Evolutionary conservation across 345 rosid species (phyloP).

Genomic region (Dipteronia sinensis): DNA sequence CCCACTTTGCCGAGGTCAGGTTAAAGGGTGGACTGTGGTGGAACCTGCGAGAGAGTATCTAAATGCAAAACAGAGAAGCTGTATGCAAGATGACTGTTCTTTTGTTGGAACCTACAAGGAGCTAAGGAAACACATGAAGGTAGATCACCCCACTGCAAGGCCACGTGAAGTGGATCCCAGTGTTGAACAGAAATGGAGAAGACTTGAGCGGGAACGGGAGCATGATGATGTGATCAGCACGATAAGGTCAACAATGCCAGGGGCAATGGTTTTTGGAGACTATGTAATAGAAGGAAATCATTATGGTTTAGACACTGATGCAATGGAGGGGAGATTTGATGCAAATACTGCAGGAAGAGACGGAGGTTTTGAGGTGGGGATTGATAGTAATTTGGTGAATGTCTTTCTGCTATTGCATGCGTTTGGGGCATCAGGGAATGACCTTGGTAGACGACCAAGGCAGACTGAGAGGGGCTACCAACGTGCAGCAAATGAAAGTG

Average conservation of each 20-base stretch:
- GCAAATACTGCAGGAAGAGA: constrained; percentile 37
- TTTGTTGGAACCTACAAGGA: constrained; percentile 80
- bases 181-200: constrained; percentile 86
- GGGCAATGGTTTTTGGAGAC: constrained; percentile 84
- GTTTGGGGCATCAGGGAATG: constrained; percentile 65
- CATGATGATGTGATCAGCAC: constrained; percentile 75
- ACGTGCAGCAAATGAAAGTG: constrained; percentile 36
- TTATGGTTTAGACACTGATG: constrained; percentile 52
- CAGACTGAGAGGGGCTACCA: constrained; percentile 36
- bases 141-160: constrained; percentile 70
- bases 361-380: constrained; percentile 47
- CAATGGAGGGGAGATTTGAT: constrained; percentile 38
- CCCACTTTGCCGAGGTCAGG: constrained; percentile 96
- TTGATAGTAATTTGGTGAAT: constrained; percentile 64
- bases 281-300: constrained; percentile 73
- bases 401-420: constrained; percentile 76
- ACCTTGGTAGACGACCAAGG: constrained; percentile 45
- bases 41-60: constrained; percentile 79
- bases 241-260: constrained; percentile 85
- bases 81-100: constrained; percentile 91
- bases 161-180: constrained; percentile 83
- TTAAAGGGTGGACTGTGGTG: constrained; percentile 97
- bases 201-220: constrained; percentile 75
- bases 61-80: constrained; percentile 75
- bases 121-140: constrained; percentile 88